These are phyloP conservation scores for Populus tremula DNA, from an alignment of 345 rosid species.

Conservation along the genomic window DNA sequence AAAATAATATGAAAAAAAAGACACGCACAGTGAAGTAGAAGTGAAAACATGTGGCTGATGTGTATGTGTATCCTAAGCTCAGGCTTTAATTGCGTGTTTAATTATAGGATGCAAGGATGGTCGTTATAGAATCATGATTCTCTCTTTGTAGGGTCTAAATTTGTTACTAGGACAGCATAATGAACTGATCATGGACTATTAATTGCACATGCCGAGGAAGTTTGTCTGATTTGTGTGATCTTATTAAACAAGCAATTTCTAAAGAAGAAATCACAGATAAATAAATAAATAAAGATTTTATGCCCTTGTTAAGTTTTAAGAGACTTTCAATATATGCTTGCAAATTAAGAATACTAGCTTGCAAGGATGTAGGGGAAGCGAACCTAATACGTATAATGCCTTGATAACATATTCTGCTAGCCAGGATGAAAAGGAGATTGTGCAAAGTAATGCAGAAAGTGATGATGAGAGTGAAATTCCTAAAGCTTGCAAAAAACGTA, in stretches of 20 bases:
- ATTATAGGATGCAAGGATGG: background rate
- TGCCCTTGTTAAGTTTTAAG: too few species aligned
- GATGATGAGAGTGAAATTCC: background rate
- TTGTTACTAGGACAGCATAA: background rate
- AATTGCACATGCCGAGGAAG: background rate
- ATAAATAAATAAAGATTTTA: too few species aligned
- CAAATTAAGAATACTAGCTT: too few species aligned
- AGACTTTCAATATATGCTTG: too few species aligned
- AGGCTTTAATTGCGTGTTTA: background rate
- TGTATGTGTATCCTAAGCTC: background rate
- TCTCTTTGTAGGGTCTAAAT: background rate
- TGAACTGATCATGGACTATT: background rate
- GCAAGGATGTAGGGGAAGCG: too few species aligned
- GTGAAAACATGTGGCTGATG: background rate
- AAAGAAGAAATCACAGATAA: too few species aligned
- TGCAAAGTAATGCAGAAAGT: too few species aligned
- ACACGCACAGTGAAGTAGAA: background rate
- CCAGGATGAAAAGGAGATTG: background rate
- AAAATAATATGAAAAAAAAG: background rate
- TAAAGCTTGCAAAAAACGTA: background rate
- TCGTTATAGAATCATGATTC: background rate
- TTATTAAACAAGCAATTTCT: background rate
- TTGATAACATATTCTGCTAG: too few species aligned
- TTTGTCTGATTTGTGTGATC: background rate
- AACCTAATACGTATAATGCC: too few species aligned